Percentiles rank a stretch among this genome's conserved stretches.
phyloP scores from a whole-genome alignment of 1,139 yeast species.

The Debaryomyces coudertii region DNA sequence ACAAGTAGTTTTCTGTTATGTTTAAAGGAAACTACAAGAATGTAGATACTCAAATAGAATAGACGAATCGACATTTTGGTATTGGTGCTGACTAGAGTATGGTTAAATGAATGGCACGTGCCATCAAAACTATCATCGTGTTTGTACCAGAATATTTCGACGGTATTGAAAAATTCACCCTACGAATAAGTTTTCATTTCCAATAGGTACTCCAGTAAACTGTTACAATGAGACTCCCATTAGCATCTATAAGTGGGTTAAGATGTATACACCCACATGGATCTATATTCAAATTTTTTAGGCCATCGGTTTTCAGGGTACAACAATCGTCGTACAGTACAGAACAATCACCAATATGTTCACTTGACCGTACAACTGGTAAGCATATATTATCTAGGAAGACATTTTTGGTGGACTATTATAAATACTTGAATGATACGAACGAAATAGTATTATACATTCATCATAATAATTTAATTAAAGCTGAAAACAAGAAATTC shows the following conservation, averaged over 20 bases:
- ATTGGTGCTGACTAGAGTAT: too few species aligned
- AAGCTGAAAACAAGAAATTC: constrained; percentile 64
- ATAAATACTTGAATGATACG: constrained; percentile 67
- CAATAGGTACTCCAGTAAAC: neutral
- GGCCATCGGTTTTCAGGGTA: constrained; percentile 5
- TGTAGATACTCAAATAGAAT: too few species aligned
- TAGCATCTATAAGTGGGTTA: constrained; percentile 5
- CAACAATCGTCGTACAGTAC: constrained; percentile 10
- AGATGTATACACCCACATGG: constrained; percentile 1
- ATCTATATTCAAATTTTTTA: neutral
- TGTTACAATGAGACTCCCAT: constrained; percentile 6
- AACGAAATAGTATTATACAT: constrained; percentile 72
- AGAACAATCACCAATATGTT: constrained; percentile 10
- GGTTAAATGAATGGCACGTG: constrained; percentile 7
- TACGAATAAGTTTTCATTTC: constrained; percentile 3
- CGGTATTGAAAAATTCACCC: constrained; percentile 6
- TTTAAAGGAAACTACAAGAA: too few species aligned
- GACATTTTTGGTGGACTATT: constrained; percentile 80
- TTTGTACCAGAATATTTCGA: neutral
- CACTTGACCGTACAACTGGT: constrained; percentile 42
- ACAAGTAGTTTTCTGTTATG: too few species aligned
- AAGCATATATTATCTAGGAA: constrained; percentile 68
- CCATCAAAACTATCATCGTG: neutral
- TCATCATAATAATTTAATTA: constrained; percentile 81
- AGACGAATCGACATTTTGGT: neutral